A percentile compares a stretch with the other conserved stretches of the same genome.
Evolutionary conservation across 352 stramenopile species (phyloP).

Genomic region (Globisporangium takayamanum): DNA sequence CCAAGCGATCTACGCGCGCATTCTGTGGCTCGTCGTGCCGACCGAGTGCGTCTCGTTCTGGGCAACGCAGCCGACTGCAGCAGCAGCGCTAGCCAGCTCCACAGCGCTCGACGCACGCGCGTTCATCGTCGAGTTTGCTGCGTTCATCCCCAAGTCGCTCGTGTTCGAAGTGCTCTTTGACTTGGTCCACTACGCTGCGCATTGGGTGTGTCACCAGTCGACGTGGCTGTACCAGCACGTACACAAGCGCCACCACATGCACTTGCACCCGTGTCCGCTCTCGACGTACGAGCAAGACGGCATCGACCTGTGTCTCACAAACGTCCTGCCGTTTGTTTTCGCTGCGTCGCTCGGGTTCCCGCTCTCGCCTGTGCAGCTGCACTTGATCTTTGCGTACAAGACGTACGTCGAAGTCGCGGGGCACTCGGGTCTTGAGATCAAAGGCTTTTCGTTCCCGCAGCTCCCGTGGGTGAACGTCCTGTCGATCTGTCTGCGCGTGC

Average conservation of each 20-base stretch:
- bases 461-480: slow-evolving; percentile 57
- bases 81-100: background rate
- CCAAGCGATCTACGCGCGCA: slow-evolving; percentile 44
- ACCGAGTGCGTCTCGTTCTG: slow-evolving; percentile 68
- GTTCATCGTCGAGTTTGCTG: slow-evolving; percentile 36
- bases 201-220: slow-evolving; percentile 65
- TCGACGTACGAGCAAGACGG: slow-evolving; percentile 82
- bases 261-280: slow-evolving; percentile 67
- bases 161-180: slow-evolving; percentile 83
- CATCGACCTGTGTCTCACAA: slow-evolving; percentile 70
- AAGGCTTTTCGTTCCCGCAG: slow-evolving; percentile 83
- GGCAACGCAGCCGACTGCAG: slow-evolving; percentile 19
- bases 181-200: slow-evolving; percentile 76
- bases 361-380: slow-evolving; percentile 52
- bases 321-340: slow-evolving; percentile 61
- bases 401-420: slow-evolving; percentile 86
- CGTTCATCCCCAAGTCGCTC: slow-evolving; percentile 82
- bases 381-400: slow-evolving; percentile 85
- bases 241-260: slow-evolving; percentile 81
- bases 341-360: slow-evolving; percentile 34
- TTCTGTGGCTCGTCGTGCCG: slow-evolving; percentile 59
- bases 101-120: background rate
- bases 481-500: slow-evolving; percentile 56
- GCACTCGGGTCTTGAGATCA: slow-evolving; percentile 75
- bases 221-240: slow-evolving; percentile 70